Percentiles rank a stretch among this genome's conserved stretches.
phyloP scores from a whole-genome alignment of 768 basidiomycete species.

The Tubosaeta sp. region DNA sequence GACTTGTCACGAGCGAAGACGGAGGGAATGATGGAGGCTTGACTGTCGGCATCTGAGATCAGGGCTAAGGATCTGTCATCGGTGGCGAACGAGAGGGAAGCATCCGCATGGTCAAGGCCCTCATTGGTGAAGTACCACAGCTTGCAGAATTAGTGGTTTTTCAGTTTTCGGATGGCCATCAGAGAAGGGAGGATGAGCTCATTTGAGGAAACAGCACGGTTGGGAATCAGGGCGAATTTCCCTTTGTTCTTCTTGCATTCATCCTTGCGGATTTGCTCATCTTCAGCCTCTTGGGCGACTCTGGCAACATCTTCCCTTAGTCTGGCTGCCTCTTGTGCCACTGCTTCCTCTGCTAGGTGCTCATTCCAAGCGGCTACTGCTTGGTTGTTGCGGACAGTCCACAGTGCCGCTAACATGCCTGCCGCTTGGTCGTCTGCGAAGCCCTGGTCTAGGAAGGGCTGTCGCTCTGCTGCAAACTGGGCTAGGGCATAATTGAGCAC shows the following conservation, averaged over 20 bases:
- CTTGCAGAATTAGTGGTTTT: neutral
- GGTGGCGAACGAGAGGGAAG: neutral
- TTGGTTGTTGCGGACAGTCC: no score
- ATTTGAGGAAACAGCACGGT: neutral
- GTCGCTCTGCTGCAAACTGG: no score
- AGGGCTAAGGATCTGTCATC: neutral
- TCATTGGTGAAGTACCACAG: constrained; percentile 16
- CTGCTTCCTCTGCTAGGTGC: no score
- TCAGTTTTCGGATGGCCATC: neutral
- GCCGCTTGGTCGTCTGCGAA: no score
- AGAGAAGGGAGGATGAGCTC: neutral
- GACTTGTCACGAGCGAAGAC: neutral
- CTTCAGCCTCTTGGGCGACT: neutral
- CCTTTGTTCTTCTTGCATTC: constrained; percentile 4
- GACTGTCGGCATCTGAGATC: no score
- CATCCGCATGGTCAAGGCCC: constrained; percentile 3
- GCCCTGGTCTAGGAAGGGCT: no score
- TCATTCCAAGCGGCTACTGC: no score
- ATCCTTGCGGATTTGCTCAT: neutral
- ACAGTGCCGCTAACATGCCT: no score
- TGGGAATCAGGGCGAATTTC: neutral
- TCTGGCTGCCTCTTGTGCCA: no score
- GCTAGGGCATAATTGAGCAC: no score
- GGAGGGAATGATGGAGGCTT: neutral
- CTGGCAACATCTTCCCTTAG: no score